Percentiles rank a stretch among this genome's conserved stretches.
These are phyloP conservation scores for Limtongia smithiae DNA, from an alignment of 805 yeast genomes.

Conservation along the genomic window DNA sequence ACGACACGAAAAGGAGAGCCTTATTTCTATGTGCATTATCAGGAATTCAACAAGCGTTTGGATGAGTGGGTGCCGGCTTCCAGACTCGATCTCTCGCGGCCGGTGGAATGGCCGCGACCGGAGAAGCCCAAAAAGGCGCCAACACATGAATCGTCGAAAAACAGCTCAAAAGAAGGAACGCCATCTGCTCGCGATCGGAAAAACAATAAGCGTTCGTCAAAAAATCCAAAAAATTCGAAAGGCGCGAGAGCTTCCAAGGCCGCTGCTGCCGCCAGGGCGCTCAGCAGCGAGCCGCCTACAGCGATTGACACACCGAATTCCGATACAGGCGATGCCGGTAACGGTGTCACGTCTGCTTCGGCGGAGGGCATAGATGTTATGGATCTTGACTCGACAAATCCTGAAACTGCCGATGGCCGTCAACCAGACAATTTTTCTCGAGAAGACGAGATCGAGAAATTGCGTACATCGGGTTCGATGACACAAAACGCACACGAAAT, in stretches of 20 bases:
- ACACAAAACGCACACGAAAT: conserved; percentile 83
- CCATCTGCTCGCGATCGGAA: conserved; percentile 21
- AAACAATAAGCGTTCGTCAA: conserved; percentile 28
- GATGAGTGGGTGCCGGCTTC: conserved; percentile 88
- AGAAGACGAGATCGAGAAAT: conserved; percentile 87
- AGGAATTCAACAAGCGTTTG: conserved; percentile 88
- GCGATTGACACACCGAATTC: conserved; percentile 18
- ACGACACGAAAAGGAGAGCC: conserved; percentile 71
- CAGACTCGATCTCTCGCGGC: conserved; percentile 67
- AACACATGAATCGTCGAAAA: conserved; percentile 30
- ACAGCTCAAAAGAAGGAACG: conserved; percentile 12
- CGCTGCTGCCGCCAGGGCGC: conserved; percentile 13
- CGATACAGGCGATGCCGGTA: neutral
- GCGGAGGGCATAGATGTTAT: conserved; percentile 56
- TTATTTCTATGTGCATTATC: conserved; percentile 89
- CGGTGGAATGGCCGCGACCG: conserved; percentile 67
- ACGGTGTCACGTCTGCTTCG: conserved; percentile 14
- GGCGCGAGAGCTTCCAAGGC: conserved; percentile 20
- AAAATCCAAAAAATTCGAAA: conserved; percentile 35
- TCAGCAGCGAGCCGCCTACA: conserved; percentile 4
- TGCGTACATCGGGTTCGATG: conserved; percentile 96
- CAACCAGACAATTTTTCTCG: conserved; percentile 65
- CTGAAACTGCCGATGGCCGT: conserved; percentile 58
- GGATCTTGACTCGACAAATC: conserved; percentile 81
- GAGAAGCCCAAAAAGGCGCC: conserved; percentile 48